Base-by-base conservation (phyloP, 2,329 filamentous ascomycete species). In the Nectriaceae sp. region DNA sequence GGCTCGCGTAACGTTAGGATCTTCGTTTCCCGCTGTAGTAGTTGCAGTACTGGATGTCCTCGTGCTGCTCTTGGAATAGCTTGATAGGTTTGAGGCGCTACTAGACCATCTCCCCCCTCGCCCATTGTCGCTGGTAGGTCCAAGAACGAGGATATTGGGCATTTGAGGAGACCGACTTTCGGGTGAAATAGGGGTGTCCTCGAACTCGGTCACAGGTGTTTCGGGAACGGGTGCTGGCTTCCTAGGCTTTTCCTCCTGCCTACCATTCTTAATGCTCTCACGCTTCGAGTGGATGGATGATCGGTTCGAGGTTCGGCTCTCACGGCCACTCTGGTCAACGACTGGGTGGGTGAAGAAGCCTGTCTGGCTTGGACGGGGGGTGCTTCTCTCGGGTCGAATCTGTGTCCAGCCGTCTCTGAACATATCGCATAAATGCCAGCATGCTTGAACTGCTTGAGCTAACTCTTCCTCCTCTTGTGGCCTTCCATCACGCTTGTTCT, bases 361-460 rank as follows among this genome's bases (percentile, higher is more conserved):
- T 11, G 85, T 81, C 65, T 96, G 90, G 46, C 80, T 89, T 2
- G 91, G 89, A 31, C 90, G 80, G 13, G 93, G 92, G 2, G 92
- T 96, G 38, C 88, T 88, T 46, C 91, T 79, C 52, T 96, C 91
- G 4, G 92, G 90, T 44, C 90, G 83, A 40, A 94, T 84, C 60
- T 94, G 89, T 3, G 89, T 90, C 90, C 92, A 96, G 16, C 90
- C 90, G 71, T 94, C 89, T 40, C 90, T 82, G 75, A 97, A 96
- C 45, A 97, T 84, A 70, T 97, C 90, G 66, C 90, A 96, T 5
- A 97, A 79, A 57, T 96, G 91, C 90, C 90, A 97, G 67, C 92
- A 97, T 13, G 92, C 90, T 64, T 96, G 91, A 0, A 96, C 88
- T 1, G 92, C 90, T 1, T 90, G 94, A 4, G 88, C 87, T 1